These are phyloP conservation scores for Heritiera littoralis DNA, from an alignment of 345 rosid species.

Conservation along the genomic window DNA sequence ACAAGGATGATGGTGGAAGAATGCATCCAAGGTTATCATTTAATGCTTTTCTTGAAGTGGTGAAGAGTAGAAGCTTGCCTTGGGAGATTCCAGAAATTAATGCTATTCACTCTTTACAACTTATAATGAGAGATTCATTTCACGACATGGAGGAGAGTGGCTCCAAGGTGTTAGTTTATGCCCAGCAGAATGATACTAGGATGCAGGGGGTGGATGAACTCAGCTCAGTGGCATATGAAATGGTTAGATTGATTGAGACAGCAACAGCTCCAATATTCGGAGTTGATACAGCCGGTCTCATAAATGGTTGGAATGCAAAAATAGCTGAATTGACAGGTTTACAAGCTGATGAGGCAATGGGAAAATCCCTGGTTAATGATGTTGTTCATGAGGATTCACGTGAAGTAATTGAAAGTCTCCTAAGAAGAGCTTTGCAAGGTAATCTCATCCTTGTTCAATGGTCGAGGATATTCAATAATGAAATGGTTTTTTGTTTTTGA, in stretches of 20 bases:
- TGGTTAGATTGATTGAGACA: constrained; percentile 85
- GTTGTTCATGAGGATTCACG: constrained; percentile 67
- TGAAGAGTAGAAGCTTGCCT: constrained; percentile 68
- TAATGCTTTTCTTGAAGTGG: constrained; percentile 80
- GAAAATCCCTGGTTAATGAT: constrained; percentile 65
- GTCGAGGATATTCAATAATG: not conserved
- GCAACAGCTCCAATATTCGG: constrained; percentile 88
- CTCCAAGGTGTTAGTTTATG: constrained; percentile 38
- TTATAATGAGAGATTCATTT: constrained; percentile 72
- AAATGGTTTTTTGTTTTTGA: not conserved
- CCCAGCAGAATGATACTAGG: constrained; percentile 31
- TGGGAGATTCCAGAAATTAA: constrained; percentile 85
- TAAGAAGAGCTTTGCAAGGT: constrained; percentile 74
- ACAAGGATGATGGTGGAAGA: constrained; percentile 63
- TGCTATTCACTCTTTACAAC: constrained; percentile 77
- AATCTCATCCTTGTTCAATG: constrained; percentile 8
- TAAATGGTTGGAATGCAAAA: constrained; percentile 89
- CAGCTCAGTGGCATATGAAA: constrained; percentile 73
- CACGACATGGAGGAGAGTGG: constrained; percentile 39
- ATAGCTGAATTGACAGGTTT: constrained; percentile 73
- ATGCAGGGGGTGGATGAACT: constrained; percentile 53
- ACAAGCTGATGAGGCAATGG: constrained; percentile 60
- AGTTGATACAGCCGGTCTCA: constrained; percentile 65
- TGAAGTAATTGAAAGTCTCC: constrained; percentile 42
- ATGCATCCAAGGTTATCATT: constrained; percentile 88